Conservation (phyloP, 306 rosid species). For the Canavalia gladiata region DNA sequence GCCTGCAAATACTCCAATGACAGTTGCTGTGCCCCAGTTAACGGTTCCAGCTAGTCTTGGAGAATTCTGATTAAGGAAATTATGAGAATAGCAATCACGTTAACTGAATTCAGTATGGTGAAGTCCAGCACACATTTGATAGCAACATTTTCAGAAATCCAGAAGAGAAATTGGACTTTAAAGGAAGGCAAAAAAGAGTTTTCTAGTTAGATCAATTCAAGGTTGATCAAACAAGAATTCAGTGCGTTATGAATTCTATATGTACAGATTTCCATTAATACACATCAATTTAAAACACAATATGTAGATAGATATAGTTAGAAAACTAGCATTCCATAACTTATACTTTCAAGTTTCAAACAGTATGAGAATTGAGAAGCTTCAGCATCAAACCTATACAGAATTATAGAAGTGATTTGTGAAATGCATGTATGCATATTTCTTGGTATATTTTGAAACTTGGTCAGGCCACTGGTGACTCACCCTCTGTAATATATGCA, state of each 20-base stretch:
- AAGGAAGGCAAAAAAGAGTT: not conserved
- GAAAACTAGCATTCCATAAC: not conserved
- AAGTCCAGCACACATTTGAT: slow-evolving; percentile 28
- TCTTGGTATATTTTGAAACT: not conserved
- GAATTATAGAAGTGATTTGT: not conserved
- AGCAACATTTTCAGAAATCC: slow-evolving; percentile 27
- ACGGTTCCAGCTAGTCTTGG: slow-evolving; percentile 74
- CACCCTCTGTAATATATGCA: slow-evolving; percentile 4
- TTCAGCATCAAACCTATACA: slow-evolving; percentile 1
- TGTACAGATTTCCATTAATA: not conserved
- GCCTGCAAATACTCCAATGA: slow-evolving; percentile 90
- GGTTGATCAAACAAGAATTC: slow-evolving; percentile 12
- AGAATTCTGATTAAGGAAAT: slow-evolving; percentile 60
- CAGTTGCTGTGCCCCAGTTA: slow-evolving; percentile 91
- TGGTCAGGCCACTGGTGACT: not conserved
- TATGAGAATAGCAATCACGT: slow-evolving; percentile 21
- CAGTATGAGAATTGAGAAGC: slow-evolving; percentile 31
- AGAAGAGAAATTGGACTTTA: not conserved
- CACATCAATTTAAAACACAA: not conserved
- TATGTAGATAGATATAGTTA: not conserved
- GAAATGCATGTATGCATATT: too few species aligned
- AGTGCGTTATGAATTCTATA: not conserved
- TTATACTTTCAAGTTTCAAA: slow-evolving; percentile 5
- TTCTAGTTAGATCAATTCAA: not conserved
- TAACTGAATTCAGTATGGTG: not conserved